phyloP scores from a whole-genome alignment of 2,329 filamentous ascomycete genomes.

The Volutella citrinella region DNA sequence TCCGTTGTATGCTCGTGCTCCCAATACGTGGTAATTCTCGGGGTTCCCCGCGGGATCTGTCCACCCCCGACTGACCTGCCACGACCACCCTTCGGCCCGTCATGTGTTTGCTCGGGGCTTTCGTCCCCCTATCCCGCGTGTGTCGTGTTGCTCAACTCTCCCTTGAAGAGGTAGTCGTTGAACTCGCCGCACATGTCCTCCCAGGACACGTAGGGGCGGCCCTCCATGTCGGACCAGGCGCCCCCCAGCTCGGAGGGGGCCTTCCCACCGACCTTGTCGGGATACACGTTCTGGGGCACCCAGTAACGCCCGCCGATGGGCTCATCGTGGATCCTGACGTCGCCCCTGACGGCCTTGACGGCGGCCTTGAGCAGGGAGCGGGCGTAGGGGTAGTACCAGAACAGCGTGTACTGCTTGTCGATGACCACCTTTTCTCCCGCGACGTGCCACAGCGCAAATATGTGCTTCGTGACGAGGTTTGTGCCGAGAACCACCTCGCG shows the following conservation, averaged over 20 bases:
- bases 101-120: not conserved
- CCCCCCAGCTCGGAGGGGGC: conserved; percentile 19
- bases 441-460: conserved; percentile 15
- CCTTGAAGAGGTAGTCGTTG: conserved; percentile 21
- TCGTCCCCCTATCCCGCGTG: too few relatives aligned
- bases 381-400: conserved; percentile 15
- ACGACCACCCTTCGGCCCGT: not conserved
- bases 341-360: conserved; percentile 5
- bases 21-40: too few relatives aligned
- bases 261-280: conserved; percentile 18
- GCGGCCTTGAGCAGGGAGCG: conserved; percentile 10
- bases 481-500: conserved; percentile 30
- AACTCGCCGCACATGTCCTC: conserved; percentile 24
- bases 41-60: too few relatives aligned
- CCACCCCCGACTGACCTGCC: too few relatives aligned
- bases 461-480: conserved; percentile 30
- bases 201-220: conserved; percentile 24
- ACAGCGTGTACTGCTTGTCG: conserved; percentile 12
- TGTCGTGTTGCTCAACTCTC: conserved; percentile 12
- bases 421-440: conserved; percentile 14
- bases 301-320: conserved; percentile 12
- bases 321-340: conserved; percentile 5
- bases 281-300: conserved; percentile 7
- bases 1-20: too few relatives aligned
- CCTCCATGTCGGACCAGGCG: conserved; percentile 15